phyloP scores from a whole-genome alignment of 441 rosid genomes.

The Daphne laureola region DNA sequence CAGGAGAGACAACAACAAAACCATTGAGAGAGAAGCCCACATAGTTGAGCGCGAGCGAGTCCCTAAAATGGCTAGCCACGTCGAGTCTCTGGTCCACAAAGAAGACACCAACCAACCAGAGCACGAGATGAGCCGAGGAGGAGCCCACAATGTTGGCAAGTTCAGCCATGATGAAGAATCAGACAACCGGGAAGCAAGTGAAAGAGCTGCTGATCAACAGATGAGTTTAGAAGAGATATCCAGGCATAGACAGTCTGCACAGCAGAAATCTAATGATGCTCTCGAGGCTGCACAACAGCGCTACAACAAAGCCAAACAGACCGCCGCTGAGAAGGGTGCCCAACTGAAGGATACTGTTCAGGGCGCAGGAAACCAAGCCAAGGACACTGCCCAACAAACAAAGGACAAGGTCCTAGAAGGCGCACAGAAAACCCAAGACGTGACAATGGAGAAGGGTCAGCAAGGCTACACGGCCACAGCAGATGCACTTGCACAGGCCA shows the following conservation, averaged over 20 bases:
- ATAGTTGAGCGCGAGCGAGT: slow-evolving; percentile 41
- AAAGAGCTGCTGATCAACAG: slow-evolving; percentile 17
- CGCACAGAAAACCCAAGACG: slow-evolving; percentile 30
- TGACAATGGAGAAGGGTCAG: slow-evolving; percentile 26
- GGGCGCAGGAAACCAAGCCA: too few species aligned
- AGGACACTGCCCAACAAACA: slow-evolving; percentile 10
- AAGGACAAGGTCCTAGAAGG: slow-evolving; percentile 31
- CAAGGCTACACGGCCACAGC: slow-evolving; percentile 15
- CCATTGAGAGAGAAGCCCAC: slow-evolving; percentile 28
- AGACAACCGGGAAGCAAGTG: slow-evolving; percentile 9
- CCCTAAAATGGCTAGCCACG: slow-evolving; percentile 61
- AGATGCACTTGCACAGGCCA: slow-evolving; percentile 14
- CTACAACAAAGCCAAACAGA: background rate
- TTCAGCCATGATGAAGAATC: slow-evolving; percentile 1
- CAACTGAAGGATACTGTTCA: too few species aligned
- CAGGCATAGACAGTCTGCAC: background rate
- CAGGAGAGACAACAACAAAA: slow-evolving; percentile 37
- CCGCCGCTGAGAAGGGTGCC: slow-evolving; percentile 23
- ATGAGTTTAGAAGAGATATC: slow-evolving; percentile 14
- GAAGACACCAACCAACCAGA: slow-evolving; percentile 9
- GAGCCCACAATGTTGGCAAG: background rate
- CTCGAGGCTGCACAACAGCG: background rate
- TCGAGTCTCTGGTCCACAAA: slow-evolving; percentile 37
- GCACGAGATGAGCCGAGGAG: background rate
- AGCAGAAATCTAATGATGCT: background rate